Evolutionary conservation across 2,329 filamentous ascomycete genomes (phyloP).

Genomic region (Fusarium sp.): DNA sequence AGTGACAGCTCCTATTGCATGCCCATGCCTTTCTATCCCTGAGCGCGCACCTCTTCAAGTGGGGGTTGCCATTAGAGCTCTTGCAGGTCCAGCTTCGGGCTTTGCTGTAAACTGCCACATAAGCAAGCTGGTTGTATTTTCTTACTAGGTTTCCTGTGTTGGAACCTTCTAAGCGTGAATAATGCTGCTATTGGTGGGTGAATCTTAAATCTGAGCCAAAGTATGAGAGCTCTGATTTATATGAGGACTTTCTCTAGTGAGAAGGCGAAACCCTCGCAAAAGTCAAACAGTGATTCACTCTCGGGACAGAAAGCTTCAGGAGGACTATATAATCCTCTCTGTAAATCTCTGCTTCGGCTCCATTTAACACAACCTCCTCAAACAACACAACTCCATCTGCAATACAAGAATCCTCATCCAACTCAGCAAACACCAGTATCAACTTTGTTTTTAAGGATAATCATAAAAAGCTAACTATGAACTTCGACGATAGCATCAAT

Average conservation of each 20-base stretch:
- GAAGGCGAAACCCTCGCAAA: neutral
- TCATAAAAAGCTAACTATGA: conserved; percentile 32
- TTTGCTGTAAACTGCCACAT: neutral
- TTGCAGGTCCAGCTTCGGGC: neutral
- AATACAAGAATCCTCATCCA: neutral
- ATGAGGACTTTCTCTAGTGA: conserved; percentile 16
- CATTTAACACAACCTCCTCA: neutral
- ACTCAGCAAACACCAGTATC: neutral
- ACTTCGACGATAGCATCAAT: conserved; percentile 68
- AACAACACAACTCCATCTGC: neutral
- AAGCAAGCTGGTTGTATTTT: neutral
- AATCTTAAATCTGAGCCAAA: neutral
- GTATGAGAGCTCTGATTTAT: neutral
- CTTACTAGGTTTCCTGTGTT: neutral
- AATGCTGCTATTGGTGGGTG: neutral
- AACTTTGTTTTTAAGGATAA: neutral
- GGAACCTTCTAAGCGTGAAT: neutral
- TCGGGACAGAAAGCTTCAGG: neutral
- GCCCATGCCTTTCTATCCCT: neutral
- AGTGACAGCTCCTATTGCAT: conserved; percentile 54
- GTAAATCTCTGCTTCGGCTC: neutral
- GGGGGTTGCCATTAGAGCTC: conserved; percentile 1
- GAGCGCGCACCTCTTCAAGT: conserved; percentile 4
- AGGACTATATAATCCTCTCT: conserved; percentile 23
- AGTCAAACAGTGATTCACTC: conserved; percentile 23